Evolutionary conservation across 257 asterid genomes (phyloP).

Genomic region (Buddleja alternifolia): DNA sequence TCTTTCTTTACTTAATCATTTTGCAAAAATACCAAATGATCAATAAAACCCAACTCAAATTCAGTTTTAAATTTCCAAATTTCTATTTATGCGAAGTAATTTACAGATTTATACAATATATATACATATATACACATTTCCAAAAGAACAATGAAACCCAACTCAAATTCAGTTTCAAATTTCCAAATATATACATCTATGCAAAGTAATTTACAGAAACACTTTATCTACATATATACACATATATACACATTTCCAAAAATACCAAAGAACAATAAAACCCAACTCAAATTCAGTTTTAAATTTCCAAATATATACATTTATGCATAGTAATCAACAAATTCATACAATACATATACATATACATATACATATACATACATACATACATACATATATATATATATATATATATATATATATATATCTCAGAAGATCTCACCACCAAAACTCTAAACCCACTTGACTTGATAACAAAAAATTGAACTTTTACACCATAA

Average conservation of each 20-base stretch:
- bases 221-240: too few species aligned
- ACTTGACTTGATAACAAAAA: too few species aligned
- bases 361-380: too few species aligned
- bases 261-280: neutral
- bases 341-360: neutral
- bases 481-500: too few species aligned
- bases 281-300: neutral
- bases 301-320: neutral
- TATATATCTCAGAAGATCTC: too few species aligned
- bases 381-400: too few species aligned
- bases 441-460: constrained; percentile 10
- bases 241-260: too few species aligned
- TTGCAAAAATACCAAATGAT: neutral
- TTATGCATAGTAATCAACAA: neutral
- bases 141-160: neutral
- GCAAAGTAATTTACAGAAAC: neutral
- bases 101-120: neutral
- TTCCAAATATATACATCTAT: neutral
- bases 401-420: too few species aligned
- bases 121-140: too few species aligned
- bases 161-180: neutral
- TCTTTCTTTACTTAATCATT: too few species aligned
- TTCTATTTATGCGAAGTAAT: neutral
- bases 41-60: neutral
- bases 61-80: neutral